Evolutionary conservation across 306 rosid genomes (phyloP).

Genomic region (Casuarina equisetifolia): DNA sequence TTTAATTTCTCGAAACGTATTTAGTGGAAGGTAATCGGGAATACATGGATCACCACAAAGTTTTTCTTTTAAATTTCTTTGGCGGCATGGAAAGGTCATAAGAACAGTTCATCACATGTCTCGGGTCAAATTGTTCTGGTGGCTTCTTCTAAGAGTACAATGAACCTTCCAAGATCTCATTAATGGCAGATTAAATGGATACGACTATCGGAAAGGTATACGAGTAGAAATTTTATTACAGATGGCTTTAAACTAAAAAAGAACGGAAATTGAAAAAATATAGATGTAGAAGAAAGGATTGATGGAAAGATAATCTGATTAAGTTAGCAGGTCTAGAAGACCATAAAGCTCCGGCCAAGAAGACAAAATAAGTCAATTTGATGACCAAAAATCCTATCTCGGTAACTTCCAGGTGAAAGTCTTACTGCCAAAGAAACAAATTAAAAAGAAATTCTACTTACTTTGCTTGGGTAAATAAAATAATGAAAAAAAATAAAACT

Average conservation of each 20-base stretch:
- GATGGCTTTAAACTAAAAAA: not conserved
- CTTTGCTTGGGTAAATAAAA: not conserved
- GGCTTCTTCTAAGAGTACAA: not conserved
- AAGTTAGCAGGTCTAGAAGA: not conserved
- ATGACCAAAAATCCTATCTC: not conserved
- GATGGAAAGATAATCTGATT: not conserved
- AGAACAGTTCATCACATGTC: not conserved
- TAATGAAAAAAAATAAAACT: not conserved
- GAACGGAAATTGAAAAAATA: not conserved
- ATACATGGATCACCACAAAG: not conserved
- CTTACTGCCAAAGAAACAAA: not conserved
- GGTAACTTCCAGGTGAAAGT: not conserved
- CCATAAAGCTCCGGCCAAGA: not conserved
- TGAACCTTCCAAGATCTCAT: too few relatives aligned
- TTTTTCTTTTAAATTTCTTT: not conserved
- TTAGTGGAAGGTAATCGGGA: not conserved
- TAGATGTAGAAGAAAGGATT: constrained; percentile 2
- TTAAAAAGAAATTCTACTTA: not conserved
- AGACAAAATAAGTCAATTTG: not conserved
- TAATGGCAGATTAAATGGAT: too few relatives aligned
- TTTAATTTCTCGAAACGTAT: not conserved
- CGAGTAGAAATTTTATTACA: not conserved
- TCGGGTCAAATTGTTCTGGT: not conserved
- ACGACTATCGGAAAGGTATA: too few relatives aligned
- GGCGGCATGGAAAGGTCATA: not conserved